Evolutionary conservation across 1,139 yeast genomes (phyloP).

Genomic region (Cylindricascospora bacillispora): DNA sequence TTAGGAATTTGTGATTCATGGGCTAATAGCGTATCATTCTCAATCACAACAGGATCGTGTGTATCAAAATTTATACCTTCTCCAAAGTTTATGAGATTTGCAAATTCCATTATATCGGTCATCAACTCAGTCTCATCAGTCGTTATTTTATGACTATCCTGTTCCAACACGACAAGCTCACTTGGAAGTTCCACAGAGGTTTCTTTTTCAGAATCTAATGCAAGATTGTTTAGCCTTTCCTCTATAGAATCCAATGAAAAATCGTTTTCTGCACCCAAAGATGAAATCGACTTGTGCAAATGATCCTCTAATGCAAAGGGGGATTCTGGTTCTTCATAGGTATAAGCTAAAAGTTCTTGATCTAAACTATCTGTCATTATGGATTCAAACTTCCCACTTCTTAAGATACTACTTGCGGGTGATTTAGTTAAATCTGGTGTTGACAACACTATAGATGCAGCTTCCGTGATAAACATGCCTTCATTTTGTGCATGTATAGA

Average conservation of each 20-base stretch:
- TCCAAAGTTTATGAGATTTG: constrained; percentile 54
- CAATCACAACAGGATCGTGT: background rate
- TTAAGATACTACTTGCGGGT: constrained; percentile 42
- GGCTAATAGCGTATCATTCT: no score
- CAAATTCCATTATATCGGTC: constrained; percentile 40
- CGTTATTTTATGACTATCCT: constrained; percentile 2
- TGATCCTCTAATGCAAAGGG: background rate
- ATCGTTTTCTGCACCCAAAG: constrained; percentile 4
- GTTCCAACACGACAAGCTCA: constrained; percentile 1
- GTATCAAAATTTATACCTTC: constrained; percentile 28
- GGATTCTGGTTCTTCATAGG: background rate
- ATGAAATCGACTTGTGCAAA: constrained; percentile 1
- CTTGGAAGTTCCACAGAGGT: constrained; percentile 5
- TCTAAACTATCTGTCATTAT: constrained; percentile 3
- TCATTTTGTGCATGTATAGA: constrained; percentile 29
- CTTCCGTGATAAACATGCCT: constrained; percentile 30
- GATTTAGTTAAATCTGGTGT: constrained; percentile 28
- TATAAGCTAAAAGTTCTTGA: background rate
- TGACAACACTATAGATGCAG: constrained; percentile 19
- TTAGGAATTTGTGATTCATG: no score
- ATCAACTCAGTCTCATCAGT: constrained; percentile 26
- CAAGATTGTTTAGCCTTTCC: constrained; percentile 12
- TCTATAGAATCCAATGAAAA: constrained; percentile 17
- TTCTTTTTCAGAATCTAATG: background rate
- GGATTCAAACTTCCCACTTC: constrained; percentile 26